phyloP scores from a whole-genome alignment of 805 yeast genomes.

The Teunomyces funiuensis region DNA sequence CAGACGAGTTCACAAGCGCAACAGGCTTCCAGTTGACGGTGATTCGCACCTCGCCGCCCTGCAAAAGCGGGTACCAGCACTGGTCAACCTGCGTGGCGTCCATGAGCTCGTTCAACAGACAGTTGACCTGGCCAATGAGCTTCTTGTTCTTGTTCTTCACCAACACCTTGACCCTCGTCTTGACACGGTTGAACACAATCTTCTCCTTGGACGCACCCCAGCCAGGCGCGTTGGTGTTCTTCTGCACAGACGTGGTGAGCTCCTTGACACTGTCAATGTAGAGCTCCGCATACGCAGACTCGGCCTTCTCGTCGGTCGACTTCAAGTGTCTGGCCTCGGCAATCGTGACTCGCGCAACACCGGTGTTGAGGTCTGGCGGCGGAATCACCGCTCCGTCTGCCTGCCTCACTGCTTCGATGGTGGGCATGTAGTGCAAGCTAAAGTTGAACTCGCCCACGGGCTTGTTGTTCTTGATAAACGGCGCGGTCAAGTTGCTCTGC shows the following conservation, averaged over 20 bases:
- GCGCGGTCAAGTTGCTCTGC: conserved; percentile 48
- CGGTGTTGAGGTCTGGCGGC: conserved; percentile 92
- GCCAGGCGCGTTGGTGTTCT: conserved; percentile 63
- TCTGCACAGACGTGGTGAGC: conserved; percentile 55
- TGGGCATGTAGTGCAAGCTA: conserved; percentile 75
- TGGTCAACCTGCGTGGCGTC: conserved; percentile 78
- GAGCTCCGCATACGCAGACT: conserved; percentile 69
- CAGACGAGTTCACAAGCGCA: conserved; percentile 60
- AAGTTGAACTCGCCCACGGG: conserved; percentile 73
- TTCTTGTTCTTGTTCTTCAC: conserved; percentile 60
- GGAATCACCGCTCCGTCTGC: conserved; percentile 84
- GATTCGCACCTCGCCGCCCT: conserved; percentile 74
- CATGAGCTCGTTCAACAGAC: conserved; percentile 62
- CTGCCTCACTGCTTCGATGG: conserved; percentile 57
- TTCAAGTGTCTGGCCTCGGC: conserved; percentile 59
- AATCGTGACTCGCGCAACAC: conserved; percentile 73
- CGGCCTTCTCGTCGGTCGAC: conserved; percentile 45
- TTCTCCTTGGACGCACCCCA: conserved; percentile 66
- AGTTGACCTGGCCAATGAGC: conserved; percentile 57
- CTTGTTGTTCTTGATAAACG: conserved; percentile 78
- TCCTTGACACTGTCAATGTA: conserved; percentile 61
- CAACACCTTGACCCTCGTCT: conserved; percentile 64
- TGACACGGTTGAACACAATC: conserved; percentile 69
- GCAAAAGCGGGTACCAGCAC: conserved; percentile 70
- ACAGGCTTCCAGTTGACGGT: conserved; percentile 86